Evolutionary conservation across 352 stramenopile species (phyloP), one percentile per base, ranked within the genome.

Genomic region (Plasmopara halstedii): DNA sequence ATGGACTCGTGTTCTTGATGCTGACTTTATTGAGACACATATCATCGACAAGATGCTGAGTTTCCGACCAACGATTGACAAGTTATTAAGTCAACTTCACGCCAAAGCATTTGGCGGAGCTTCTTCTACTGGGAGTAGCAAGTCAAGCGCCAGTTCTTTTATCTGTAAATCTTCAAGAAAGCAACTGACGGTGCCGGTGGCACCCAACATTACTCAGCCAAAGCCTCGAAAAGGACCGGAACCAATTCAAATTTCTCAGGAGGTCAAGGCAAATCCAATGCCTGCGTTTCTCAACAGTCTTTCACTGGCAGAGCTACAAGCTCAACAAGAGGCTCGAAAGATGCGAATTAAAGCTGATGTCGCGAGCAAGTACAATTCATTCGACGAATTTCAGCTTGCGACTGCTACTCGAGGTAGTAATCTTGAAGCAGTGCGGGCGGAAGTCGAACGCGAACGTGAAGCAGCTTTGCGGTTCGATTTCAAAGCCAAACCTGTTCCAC

Each of bases 181-280:
- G 31, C 46, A 67, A 14, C 36, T 51, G 4, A 95, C 85, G 0
- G 64, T 94, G 1, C 82, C 83, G 0, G 42, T 85, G 2, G 78
- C 74, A 0, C 85, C 85, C 6, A 96, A 95, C 9, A 78, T 96
- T 26, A 96, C 84, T 5, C 79, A 89, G 42, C 85, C 84, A 11
- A 81, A 74, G 32, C 83, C 83, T 18, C 60, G 76, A 6, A 53
- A 70, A 38, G 68, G 77, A 1, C 57, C 72, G 2, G 83, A 94
- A 36, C 86, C 86, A 3, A 76, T 87, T 19, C 70, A 68, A 6
- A 95, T 97, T 41, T 63, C 70, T 13, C 73, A 87, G 21, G 64
- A 88, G 42, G 53, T 89, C 8, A 89, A 87, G 33, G 73, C 79
- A 1, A 83, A 70, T 13, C 75, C 79, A 0, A 64, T 90, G 1